Evolutionary conservation across 1,139 yeast genomes (phyloP).

Genomic region (Spathaspora sp.): DNA sequence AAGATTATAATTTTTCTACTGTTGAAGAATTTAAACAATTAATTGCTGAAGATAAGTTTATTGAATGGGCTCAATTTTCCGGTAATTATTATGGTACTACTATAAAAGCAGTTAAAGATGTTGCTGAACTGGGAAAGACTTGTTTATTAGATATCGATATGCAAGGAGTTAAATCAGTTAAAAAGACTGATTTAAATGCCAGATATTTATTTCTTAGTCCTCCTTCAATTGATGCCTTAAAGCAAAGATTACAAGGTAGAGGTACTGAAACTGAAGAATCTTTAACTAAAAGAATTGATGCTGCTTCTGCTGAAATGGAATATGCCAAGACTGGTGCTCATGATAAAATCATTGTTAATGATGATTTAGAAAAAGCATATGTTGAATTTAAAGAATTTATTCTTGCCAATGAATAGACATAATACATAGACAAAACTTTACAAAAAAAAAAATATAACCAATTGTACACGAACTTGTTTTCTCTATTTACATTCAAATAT

Average conservation of each 20-base stretch:
- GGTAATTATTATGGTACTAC: slow-evolving; percentile 98
- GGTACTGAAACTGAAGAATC: slow-evolving; percentile 94
- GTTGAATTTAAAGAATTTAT: slow-evolving; percentile 74
- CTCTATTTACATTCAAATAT: background rate
- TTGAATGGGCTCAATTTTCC: slow-evolving; percentile 97
- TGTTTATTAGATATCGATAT: slow-evolving; percentile 96
- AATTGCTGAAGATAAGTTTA: slow-evolving; percentile 72
- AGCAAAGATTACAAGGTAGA: slow-evolving; percentile 74
- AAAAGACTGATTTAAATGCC: slow-evolving; percentile 78
- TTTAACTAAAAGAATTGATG: slow-evolving; percentile 74
- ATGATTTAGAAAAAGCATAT: slow-evolving; percentile 88
- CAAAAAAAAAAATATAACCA: no score
- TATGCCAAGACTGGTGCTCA: slow-evolving; percentile 90
- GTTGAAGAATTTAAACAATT: slow-evolving; percentile 76
- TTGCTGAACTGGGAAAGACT: slow-evolving; percentile 58
- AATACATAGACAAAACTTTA: background rate
- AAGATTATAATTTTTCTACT: slow-evolving; percentile 82
- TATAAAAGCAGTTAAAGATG: slow-evolving; percentile 78
- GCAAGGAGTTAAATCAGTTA: slow-evolving; percentile 97
- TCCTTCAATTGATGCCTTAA: slow-evolving; percentile 79
- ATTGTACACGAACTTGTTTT: background rate
- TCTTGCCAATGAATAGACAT: slow-evolving; percentile 3
- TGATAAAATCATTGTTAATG: slow-evolving; percentile 85
- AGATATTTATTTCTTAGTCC: slow-evolving; percentile 87
- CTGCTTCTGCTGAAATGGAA: slow-evolving; percentile 86